Percentiles rank a stretch among this genome's conserved stretches.
Conservation (phyloP, 1,139 yeast genomes). For the Blastobotrys capitulatus region DNA sequence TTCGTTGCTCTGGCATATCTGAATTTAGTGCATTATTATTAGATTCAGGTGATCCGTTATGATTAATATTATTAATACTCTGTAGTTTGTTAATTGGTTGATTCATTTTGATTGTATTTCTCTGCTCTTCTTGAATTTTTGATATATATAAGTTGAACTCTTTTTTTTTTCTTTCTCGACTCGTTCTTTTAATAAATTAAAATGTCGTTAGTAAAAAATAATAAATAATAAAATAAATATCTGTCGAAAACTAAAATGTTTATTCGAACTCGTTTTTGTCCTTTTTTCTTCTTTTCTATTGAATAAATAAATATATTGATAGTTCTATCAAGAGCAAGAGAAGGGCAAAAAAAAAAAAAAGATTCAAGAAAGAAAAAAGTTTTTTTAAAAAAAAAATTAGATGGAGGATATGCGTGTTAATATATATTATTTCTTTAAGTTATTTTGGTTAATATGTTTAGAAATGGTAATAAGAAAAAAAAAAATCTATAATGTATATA, state of each 20-base stretch:
- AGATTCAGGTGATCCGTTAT: background rate
- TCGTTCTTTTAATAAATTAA: background rate
- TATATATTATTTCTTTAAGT: background rate
- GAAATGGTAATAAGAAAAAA: too few relatives aligned
- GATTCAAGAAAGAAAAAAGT: background rate
- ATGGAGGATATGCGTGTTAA: background rate
- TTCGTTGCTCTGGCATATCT: constrained; percentile 2
- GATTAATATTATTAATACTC: too few relatives aligned
- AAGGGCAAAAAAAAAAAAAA: background rate
- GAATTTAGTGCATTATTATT: background rate
- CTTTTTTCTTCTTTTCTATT: too few relatives aligned
- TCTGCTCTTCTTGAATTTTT: too few relatives aligned
- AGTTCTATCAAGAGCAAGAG: background rate
- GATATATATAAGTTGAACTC: too few relatives aligned
- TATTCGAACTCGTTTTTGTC: too few relatives aligned
- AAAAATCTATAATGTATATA: too few relatives aligned
- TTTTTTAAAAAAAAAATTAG: background rate
- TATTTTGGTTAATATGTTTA: too few relatives aligned
- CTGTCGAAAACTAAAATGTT: too few relatives aligned
- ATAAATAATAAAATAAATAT: too few relatives aligned
- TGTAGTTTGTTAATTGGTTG: too few relatives aligned
- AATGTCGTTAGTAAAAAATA: background rate
- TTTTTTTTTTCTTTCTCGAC: too few relatives aligned
- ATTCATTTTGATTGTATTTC: background rate
- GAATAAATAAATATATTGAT: background rate